Conservation (phyloP, 176 grass and related monocot species). For the Elymus sibiricus region DNA sequence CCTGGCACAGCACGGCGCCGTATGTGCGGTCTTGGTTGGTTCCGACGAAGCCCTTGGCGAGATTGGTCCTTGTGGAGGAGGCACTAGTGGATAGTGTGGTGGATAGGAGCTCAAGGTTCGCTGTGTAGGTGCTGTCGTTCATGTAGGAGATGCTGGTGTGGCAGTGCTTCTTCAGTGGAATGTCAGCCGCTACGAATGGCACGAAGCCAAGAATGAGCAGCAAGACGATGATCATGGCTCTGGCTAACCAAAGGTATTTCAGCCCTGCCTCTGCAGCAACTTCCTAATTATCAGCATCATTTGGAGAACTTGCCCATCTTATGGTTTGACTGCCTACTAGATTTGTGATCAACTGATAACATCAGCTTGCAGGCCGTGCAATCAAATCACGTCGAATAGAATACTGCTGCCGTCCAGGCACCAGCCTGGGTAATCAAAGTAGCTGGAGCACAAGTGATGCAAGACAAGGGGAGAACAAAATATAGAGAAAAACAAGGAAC, state of each 20-base stretch:
- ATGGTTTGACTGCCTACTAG: neutral
- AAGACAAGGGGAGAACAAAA: neutral
- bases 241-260: neutral
- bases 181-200: fast-evolving
- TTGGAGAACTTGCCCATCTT: neutral
- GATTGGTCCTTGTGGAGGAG: neutral
- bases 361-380: neutral
- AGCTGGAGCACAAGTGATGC: neutral
- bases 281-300: neutral
- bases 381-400: neutral
- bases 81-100: neutral
- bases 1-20: constrained; percentile 19
- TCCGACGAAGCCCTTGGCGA: neutral
- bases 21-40: neutral
- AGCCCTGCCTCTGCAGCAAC: neutral
- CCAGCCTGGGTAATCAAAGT: neutral
- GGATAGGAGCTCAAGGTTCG: constrained; percentile 32
- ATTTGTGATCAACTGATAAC: neutral
- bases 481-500: neutral
- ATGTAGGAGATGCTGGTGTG: neutral
- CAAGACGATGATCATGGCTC: neutral
- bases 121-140: neutral
- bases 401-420: neutral
- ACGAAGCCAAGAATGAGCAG: neutral
- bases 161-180: neutral